A percentile compares a stretch with the other conserved stretches of the same genome.
These are phyloP conservation scores for Arthrocladium fulminans DNA, from an alignment of 2,329 filamentous ascomycete species.

Conservation along the genomic window DNA sequence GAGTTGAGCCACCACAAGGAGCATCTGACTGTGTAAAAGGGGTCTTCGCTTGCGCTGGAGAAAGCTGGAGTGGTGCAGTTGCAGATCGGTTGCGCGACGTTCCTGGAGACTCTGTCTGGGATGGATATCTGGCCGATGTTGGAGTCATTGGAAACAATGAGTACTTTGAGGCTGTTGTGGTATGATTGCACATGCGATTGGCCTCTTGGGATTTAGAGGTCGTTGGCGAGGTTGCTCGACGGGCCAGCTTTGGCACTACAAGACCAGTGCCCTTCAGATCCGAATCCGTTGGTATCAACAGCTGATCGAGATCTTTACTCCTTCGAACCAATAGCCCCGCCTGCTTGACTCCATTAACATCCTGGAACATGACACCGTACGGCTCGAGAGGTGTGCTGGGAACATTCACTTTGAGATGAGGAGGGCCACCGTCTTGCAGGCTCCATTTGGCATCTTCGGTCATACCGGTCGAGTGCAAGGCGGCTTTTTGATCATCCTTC, in stretches of 20 bases:
- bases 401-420: constrained; percentile 14
- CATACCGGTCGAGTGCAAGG: constrained; percentile 8
- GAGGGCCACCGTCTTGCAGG: not conserved
- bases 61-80: constrained; percentile 19
- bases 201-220: not conserved
- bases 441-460: constrained; percentile 3
- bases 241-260: constrained; percentile 1
- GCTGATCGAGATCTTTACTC: constrained; percentile 1
- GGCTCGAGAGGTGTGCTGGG: constrained; percentile 12
- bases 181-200: not conserved
- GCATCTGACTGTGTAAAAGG: constrained; percentile 8
- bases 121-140: constrained; percentile 4
- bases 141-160: constrained; percentile 20
- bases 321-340: not conserved
- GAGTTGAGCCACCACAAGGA: constrained; percentile 1
- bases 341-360: constrained; percentile 4
- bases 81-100: constrained; percentile 12
- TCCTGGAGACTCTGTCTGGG: not conserved
- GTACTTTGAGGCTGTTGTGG: constrained; percentile 18
- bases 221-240: constrained; percentile 7
- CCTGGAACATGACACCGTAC: constrained; percentile 14
- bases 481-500: too few relatives aligned
- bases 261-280: not conserved
- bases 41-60: constrained; percentile 16
- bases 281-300: not conserved